phyloP scores from a whole-genome alignment of 2,329 filamentous ascomycete species.

The Anisogramma anomala region DNA sequence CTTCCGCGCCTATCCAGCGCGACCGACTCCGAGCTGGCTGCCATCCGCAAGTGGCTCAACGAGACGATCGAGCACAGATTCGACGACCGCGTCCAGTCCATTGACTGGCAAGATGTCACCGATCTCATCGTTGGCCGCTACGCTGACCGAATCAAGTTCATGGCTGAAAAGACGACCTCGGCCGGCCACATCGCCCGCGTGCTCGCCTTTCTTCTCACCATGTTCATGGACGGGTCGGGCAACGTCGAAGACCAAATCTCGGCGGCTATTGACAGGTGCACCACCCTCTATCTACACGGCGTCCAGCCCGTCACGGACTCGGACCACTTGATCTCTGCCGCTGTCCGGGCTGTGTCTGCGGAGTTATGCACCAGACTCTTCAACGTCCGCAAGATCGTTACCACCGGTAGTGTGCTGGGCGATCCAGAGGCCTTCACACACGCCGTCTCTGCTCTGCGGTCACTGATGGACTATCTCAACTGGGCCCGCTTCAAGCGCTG shows the following conservation, averaged over 20 bases:
- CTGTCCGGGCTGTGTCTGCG: slow-evolving; percentile 28
- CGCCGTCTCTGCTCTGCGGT: slow-evolving; percentile 1
- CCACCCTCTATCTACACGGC: slow-evolving; percentile 31
- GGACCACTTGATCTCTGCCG: slow-evolving; percentile 34
- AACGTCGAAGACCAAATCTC: slow-evolving; percentile 21
- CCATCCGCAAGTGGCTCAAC: slow-evolving; percentile 22
- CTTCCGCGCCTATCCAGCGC: slow-evolving; percentile 18
- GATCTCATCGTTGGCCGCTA: slow-evolving; percentile 58
- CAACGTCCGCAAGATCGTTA: slow-evolving; percentile 19
- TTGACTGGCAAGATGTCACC: slow-evolving; percentile 56
- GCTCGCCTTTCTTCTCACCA: slow-evolving; percentile 28
- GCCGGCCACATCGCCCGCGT: slow-evolving; percentile 24
- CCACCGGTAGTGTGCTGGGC: not conserved
- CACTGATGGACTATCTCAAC: slow-evolving; percentile 9
- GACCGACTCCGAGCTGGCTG: slow-evolving; percentile 16
- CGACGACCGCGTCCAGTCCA: slow-evolving; percentile 22
- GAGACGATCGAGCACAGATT: slow-evolving; percentile 20
- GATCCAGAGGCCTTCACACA: not conserved
- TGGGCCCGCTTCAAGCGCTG: slow-evolving; percentile 18
- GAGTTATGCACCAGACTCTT: slow-evolving; percentile 29
- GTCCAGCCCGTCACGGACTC: slow-evolving; percentile 23
- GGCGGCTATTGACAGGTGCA: slow-evolving; percentile 35
- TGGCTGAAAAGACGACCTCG: slow-evolving; percentile 23
- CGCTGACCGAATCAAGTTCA: slow-evolving; percentile 37
- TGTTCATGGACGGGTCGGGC: slow-evolving; percentile 32